Evolutionary conservation across 441 rosid species (phyloP).

Genomic region (Bocquillonia castaneifolia): DNA sequence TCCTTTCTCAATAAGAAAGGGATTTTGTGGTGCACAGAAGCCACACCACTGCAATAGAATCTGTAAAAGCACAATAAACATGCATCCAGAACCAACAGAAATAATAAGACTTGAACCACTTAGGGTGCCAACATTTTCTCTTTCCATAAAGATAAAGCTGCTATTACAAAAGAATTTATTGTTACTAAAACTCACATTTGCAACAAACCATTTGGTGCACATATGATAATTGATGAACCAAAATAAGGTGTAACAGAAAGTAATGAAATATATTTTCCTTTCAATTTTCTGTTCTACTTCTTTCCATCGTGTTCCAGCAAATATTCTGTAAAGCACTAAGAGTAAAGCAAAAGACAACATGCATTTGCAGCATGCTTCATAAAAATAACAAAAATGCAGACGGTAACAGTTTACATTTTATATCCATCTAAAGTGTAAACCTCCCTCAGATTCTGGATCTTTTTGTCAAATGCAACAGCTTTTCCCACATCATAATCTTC

Average conservation of each 20-base stretch:
- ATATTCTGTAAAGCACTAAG: neutral
- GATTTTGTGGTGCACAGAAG: neutral
- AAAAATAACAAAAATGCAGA: neutral
- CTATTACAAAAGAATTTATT: neutral
- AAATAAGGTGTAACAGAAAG: neutral
- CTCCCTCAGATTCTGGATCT: slow-evolving; percentile 71
- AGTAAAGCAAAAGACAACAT: neutral
- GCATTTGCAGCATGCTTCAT: neutral
- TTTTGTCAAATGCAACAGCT: slow-evolving; percentile 81
- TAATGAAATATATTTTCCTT: neutral
- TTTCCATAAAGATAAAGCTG: neutral
- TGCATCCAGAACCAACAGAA: neutral
- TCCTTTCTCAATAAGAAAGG: neutral
- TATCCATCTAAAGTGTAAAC: slow-evolving; percentile 85
- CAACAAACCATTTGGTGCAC: neutral
- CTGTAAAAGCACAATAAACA: slow-evolving; percentile 5
- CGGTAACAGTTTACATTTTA: slow-evolving; percentile 56
- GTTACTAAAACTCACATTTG: neutral
- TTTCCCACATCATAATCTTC: slow-evolving; percentile 77
- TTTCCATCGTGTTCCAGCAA: neutral
- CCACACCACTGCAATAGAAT: neutral
- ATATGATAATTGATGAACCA: neutral
- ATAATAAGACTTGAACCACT: neutral
- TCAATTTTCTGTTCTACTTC: neutral
- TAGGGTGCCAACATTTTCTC: neutral